A percentile compares a stretch with the other conserved stretches of the same genome.
Evolutionary conservation across 306 rosid species (phyloP).

Genomic region (Albizia julibrissin): DNA sequence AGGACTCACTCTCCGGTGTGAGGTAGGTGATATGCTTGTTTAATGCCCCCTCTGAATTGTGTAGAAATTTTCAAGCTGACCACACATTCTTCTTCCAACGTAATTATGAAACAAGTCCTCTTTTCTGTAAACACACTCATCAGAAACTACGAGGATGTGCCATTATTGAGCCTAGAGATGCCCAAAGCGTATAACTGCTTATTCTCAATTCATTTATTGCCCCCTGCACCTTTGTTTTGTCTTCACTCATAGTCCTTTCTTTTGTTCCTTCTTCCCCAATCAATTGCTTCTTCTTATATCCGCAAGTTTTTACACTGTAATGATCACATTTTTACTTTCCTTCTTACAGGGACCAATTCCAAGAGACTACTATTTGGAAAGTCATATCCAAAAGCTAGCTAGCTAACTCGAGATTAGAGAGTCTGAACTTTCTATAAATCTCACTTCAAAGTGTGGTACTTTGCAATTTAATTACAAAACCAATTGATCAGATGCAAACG

Average conservation of each 20-base stretch:
- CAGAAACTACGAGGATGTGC: slow-evolving; percentile 36
- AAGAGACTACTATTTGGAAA: not conserved
- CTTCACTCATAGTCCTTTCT: slow-evolving; percentile 11
- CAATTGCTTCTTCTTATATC: not conserved
- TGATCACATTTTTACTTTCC: not conserved
- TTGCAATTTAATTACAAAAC: not conserved
- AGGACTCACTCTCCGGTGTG: slow-evolving; percentile 11
- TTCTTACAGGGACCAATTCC: slow-evolving; percentile 6
- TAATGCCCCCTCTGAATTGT: slow-evolving; percentile 37
- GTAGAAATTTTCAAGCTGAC: slow-evolving; percentile 29
- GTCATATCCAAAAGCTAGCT: not conserved
- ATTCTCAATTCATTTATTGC: slow-evolving; percentile 53
- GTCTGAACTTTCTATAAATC: not conserved
- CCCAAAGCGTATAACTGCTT: slow-evolving; percentile 36
- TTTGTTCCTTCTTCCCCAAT: not conserved
- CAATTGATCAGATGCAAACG: not conserved
- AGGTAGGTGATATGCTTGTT: slow-evolving; percentile 42
- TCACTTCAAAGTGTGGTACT: not conserved
- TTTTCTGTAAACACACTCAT: slow-evolving; percentile 53
- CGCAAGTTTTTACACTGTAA: slow-evolving; percentile 2
- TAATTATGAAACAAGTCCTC: slow-evolving; percentile 39
- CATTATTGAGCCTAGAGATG: slow-evolving; percentile 45
- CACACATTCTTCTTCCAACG: slow-evolving; percentile 17
- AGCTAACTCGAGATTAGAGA: not conserved
- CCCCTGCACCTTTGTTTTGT: slow-evolving; percentile 31